Evolutionary conservation across 768 basidiomycete genomes (phyloP).

Genomic region (Rhodosporidiobolus sp.): DNA sequence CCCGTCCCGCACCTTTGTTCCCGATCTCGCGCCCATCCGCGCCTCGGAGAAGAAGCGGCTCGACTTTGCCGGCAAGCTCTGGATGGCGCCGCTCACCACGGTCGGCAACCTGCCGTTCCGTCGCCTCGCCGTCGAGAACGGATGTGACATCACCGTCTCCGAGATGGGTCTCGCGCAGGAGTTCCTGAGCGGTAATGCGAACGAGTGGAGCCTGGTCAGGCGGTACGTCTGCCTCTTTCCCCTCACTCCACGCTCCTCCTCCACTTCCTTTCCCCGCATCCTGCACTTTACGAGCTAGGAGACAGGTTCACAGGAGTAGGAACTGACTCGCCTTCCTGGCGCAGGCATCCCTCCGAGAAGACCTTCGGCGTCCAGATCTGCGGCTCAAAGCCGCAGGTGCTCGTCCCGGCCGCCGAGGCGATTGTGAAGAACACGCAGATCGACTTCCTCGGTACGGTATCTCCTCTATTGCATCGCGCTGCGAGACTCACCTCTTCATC

Average conservation of each 20-base stretch:
- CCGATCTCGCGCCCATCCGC: constrained; percentile 64
- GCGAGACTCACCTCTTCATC: neutral
- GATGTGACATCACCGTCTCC: constrained; percentile 82
- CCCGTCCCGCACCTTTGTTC: constrained; percentile 48
- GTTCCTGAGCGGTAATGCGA: constrained; percentile 79
- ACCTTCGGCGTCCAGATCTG: constrained; percentile 91
- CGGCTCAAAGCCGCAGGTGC: constrained; percentile 73
- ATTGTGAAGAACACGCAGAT: constrained; percentile 65
- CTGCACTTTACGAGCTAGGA: too few relatives aligned
- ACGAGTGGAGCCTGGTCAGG: constrained; percentile 91
- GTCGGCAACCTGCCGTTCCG: constrained; percentile 98
- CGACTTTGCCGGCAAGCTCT: constrained; percentile 81
- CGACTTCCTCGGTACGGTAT: constrained; percentile 36
- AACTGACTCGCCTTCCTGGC: neutral
- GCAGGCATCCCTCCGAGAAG: constrained; percentile 69
- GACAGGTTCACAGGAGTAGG: neutral
- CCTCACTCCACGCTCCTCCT: neutral
- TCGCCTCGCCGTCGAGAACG: constrained; percentile 75
- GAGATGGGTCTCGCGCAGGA: constrained; percentile 96
- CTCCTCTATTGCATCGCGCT: neutral
- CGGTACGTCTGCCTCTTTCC: constrained; percentile 48
- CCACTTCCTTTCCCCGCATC: too few relatives aligned
- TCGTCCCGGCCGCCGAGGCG: constrained; percentile 75
- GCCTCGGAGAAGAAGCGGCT: constrained; percentile 81
- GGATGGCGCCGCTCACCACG: constrained; percentile 81